Base-by-base conservation (phyloP, 768 basidiomycete species). In the Kwoniella bestiolae region DNA sequence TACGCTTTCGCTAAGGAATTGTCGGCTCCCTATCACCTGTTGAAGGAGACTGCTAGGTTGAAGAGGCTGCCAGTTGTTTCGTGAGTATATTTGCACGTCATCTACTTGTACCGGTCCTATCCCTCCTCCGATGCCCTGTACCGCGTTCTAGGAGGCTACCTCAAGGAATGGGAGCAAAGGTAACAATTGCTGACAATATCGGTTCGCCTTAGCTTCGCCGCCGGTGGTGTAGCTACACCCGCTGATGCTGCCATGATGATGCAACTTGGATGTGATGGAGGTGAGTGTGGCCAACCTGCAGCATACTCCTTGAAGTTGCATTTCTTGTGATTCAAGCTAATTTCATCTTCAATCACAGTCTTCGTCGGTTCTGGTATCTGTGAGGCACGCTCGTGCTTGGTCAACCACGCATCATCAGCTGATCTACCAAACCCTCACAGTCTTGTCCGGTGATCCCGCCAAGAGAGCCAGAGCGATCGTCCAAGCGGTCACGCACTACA, bases 191-290 rank as follows among this genome's bases (percentile, higher is more conserved):
- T n/a, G n/a, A n/a, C n/a, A n/a, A n/a, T n/a, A n/a, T n/a, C n/a
- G n/a, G n/a, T n/a, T n/a, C 45, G 52, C 67, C 11, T 23, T 50
- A 74, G 73, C 82, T 98, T 99, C 81, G 94, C 94, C 16, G 95
- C 94, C 60, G 94, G 94, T 62, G 94, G 94, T 58, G 86, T 94
- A 56, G 91, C 92, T 51, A 94, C 92, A 9, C 93, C 93, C 53
- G 92, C 91, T 91, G 95, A 99, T 81, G 95, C 95, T 16, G 96
- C 96, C 3, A 82, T 97, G 68, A 96, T 97, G 95, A 98, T 98
- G 94, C 93, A 95, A 78, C 86, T 98, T 35, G 93, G 95, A 35
- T 93, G 92, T 81, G 95, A 95, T 77, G 93, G 94, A 84, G 90
- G 94, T 94, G 76, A 68, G 88, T 78, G 23, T 21, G 29, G 9